Evolutionary conservation across 495 filamentous ascomycete genomes (phyloP).

Genomic region (Penicillium salamii): DNA sequence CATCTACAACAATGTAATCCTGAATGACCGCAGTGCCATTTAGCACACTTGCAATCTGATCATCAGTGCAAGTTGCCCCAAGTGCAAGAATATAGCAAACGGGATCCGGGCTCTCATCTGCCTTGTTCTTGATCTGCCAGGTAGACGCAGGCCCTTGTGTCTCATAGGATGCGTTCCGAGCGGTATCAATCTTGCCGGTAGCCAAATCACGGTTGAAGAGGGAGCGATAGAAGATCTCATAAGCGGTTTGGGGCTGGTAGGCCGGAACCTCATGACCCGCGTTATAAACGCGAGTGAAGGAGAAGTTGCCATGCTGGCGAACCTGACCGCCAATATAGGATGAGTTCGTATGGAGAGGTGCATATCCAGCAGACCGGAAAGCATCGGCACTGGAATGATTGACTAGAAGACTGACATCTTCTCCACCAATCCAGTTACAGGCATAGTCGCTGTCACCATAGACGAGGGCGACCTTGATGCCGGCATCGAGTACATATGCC

Average conservation of each 20-base stretch:
- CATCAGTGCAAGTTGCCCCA: constrained; percentile 41
- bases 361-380: constrained; percentile 52
- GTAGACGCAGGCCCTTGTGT: constrained; percentile 51
- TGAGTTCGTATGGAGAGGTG: constrained; percentile 42
- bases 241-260: constrained; percentile 56
- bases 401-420: constrained; percentile 40
- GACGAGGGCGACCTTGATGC: constrained; percentile 65
- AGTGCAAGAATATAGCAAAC: constrained; percentile 48
- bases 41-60: constrained; percentile 43
- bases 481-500: constrained; percentile 49
- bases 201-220: constrained; percentile 55
- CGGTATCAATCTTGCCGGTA: constrained; percentile 48
- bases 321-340: constrained; percentile 50
- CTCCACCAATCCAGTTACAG: constrained; percentile 52
- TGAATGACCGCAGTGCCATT: constrained; percentile 48
- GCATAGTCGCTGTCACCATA: constrained; percentile 63
- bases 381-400: constrained; percentile 36
- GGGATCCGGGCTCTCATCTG: constrained; percentile 35
- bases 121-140: constrained; percentile 48
- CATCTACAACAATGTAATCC: constrained; percentile 47
- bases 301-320: constrained; percentile 57
- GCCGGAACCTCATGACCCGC: constrained; percentile 60
- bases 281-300: constrained; percentile 58
- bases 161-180: constrained; percentile 35
- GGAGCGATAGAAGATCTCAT: constrained; percentile 53